A percentile compares a stretch with the other conserved stretches of the same genome.
These are phyloP conservation scores for Moricandia arvensis DNA, from an alignment of 345 rosid species.

Conservation along the genomic window DNA sequence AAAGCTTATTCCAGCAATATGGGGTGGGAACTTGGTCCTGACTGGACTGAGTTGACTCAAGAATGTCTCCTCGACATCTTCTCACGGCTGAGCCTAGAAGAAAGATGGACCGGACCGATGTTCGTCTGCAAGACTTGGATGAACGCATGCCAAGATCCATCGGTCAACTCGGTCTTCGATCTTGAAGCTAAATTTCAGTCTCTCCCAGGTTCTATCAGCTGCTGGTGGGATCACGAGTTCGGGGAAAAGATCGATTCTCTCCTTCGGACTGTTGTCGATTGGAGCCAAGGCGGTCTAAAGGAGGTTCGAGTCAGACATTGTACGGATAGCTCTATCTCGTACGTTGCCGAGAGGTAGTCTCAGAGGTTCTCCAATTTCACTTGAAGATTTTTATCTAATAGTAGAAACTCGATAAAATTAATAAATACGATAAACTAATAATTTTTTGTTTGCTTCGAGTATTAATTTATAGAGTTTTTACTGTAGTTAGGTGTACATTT, in stretches of 20 bases:
- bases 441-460: neutral
- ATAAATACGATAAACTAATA: no score
- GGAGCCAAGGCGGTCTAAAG: conserved; percentile 53
- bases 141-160: conserved; percentile 54
- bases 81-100: conserved; percentile 54
- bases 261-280: conserved; percentile 50
- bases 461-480: no score
- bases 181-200: conserved; percentile 51
- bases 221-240: conserved; percentile 59
- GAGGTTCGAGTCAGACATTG: conserved; percentile 60
- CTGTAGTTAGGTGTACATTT: neutral
- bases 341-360: conserved; percentile 56
- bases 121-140: conserved; percentile 49
- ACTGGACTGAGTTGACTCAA: conserved; percentile 67
- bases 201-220: conserved; percentile 35
- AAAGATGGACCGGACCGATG: conserved; percentile 50
- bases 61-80: conserved; percentile 66
- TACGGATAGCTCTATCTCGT: conserved; percentile 56
- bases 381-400: neutral
- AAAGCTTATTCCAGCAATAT: neutral
- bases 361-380: neutral
- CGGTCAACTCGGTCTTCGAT: conserved; percentile 55
- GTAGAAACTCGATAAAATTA: no score
- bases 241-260: conserved; percentile 60
- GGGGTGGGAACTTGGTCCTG: conserved; percentile 26